A percentile compares a stretch with the other conserved stretches of the same genome.
These are phyloP conservation scores for Trametes villosa DNA, from an alignment of 768 basidiomycete species.

Conservation along the genomic window DNA sequence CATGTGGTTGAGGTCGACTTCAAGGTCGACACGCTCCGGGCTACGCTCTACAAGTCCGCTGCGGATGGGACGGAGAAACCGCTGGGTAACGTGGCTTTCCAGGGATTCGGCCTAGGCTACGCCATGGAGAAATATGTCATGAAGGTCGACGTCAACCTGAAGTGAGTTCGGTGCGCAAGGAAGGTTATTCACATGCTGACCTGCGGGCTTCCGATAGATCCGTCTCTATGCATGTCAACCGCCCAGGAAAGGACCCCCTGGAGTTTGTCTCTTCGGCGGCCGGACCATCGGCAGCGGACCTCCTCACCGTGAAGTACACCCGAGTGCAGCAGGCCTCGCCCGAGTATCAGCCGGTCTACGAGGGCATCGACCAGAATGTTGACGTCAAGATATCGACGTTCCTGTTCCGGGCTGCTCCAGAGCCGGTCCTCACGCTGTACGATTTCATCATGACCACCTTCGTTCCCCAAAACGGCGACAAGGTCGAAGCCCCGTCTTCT, in stretches of 20 bases:
- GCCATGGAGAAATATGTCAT: slow-evolving; percentile 83
- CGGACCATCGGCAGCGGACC: slow-evolving; percentile 53
- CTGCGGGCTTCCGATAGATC: slow-evolving; percentile 49
- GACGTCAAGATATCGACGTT: slow-evolving; percentile 90
- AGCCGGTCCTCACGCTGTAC: slow-evolving; percentile 88
- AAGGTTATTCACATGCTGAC: not conserved
- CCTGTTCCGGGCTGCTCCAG: slow-evolving; percentile 85
- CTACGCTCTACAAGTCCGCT: slow-evolving; percentile 73
- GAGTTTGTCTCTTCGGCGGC: slow-evolving; percentile 68
- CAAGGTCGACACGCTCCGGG: slow-evolving; percentile 81
- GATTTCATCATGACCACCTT: slow-evolving; percentile 99
- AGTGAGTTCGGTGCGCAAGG: slow-evolving; percentile 42
- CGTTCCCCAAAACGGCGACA: slow-evolving; percentile 54
- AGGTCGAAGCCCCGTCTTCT: slow-evolving; percentile 5
- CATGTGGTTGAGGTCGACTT: slow-evolving; percentile 86
- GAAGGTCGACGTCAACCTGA: slow-evolving; percentile 81
- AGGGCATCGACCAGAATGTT: slow-evolving; percentile 86
- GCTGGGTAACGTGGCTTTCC: slow-evolving; percentile 79
- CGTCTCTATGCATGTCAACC: slow-evolving; percentile 74
- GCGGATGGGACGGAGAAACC: slow-evolving; percentile 65
- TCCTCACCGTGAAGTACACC: slow-evolving; percentile 78
- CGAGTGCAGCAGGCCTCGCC: slow-evolving; percentile 86
- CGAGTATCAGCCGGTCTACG: slow-evolving; percentile 77
- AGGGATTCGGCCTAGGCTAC: slow-evolving; percentile 77
- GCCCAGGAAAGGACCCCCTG: slow-evolving; percentile 55